Evolutionary conservation across 192 early-diverging fungal genomes (phyloP).

Genomic region (Diversispora epigaea): DNA sequence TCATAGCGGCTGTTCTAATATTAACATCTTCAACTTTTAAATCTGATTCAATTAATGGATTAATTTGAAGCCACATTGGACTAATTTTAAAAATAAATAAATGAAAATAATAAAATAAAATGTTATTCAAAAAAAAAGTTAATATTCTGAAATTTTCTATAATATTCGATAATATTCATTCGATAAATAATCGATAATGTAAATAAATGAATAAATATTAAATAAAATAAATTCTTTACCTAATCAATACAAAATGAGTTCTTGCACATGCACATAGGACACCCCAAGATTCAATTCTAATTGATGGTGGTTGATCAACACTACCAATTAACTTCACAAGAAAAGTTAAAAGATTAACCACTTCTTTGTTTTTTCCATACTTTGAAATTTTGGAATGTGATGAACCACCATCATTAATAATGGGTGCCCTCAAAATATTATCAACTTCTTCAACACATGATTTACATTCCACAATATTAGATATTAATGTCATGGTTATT

Average conservation of each 20-base stretch:
- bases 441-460: slow-evolving; percentile 12
- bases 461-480: slow-evolving; percentile 17
- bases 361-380: not conserved
- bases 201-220: not conserved
- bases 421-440: not conserved
- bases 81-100: slow-evolving; percentile 9
- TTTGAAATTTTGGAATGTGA: not conserved
- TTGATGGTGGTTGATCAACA: not conserved
- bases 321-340: slow-evolving; percentile 33
- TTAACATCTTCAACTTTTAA: slow-evolving; percentile 37
- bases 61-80: slow-evolving; percentile 37
- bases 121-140: too few relatives aligned
- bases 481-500: slow-evolving; percentile 8
- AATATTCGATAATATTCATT: too few relatives aligned
- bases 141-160: too few relatives aligned
- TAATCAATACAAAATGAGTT: slow-evolving; percentile 35
- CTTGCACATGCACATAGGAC: slow-evolving; percentile 40
- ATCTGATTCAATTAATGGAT: slow-evolving; percentile 27
- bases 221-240: not conserved
- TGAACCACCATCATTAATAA: not conserved
- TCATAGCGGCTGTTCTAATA: slow-evolving; percentile 41
- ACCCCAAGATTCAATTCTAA: slow-evolving; percentile 46
- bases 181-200: not conserved
- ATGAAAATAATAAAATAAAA: not conserved
- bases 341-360: slow-evolving; percentile 24